Evolutionary conservation across 768 basidiomycete genomes (phyloP), one percentile per base, ranked within the genome.

Genomic region (Coprinopsis cinerea): DNA sequence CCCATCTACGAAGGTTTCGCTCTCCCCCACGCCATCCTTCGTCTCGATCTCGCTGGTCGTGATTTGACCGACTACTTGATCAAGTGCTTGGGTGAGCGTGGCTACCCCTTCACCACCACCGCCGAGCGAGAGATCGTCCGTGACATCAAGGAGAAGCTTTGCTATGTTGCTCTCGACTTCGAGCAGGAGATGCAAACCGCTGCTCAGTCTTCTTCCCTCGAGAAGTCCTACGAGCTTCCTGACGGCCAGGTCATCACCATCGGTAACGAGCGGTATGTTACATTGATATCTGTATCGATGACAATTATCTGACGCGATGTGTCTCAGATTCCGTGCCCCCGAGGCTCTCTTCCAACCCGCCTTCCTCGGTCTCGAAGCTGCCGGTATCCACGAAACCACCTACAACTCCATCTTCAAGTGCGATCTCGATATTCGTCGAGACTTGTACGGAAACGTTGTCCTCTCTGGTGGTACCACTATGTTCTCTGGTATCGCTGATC

Each of bases 141-240:
- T 52, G 93, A 95, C 67, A 94, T 96, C 78, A 96, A 96, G 78
- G 91, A 92, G 79, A 92, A 92, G 77, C 82, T 94, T 24, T 93
- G 92, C 68, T 94, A 94, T 65, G 92, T 95, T 56, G 92, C 92
- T 32, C 79, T 93, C 53, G 92, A 94, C 69, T 94, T 93, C 57
- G 91, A 94, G 64, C 88, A 93, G 68, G 92, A 95, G 70, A 74
- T 94, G 57, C 85, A 90, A 70, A 90, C 88, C 18, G 91, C 92
- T 34, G 88, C 90, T 51, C 87, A 90, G 63, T 88, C 86, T 20
- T 92, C 89, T 41, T 81, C 88, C 36, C 76, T 93, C 44, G 92
- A 94, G 75, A 95, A 93, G 80, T 86, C 79, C 61, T 95, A 94
- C 64, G 92, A 95, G 66, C 77, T 94, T 53, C 78, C 78, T 67